Evolutionary conservation across 2,329 filamentous ascomycete genomes (phyloP).

Genomic region (Trichoderma afroharzianum): DNA sequence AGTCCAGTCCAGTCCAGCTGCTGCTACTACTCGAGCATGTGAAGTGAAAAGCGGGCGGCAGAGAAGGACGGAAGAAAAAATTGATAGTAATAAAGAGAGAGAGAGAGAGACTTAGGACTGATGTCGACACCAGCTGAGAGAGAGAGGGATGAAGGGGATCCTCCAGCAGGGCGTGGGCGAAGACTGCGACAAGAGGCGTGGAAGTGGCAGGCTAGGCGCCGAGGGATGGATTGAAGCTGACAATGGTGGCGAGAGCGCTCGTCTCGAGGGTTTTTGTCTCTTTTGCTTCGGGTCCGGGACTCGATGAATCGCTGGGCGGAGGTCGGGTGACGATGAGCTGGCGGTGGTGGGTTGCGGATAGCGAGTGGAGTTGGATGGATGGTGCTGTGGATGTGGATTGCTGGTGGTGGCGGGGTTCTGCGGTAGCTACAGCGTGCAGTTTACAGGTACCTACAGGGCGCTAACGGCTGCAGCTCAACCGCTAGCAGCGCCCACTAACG

Average conservation of each 20-base stretch:
- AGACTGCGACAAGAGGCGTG: not conserved
- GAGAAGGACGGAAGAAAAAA: not conserved
- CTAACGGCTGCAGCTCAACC: not conserved
- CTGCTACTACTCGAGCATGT: not conserved
- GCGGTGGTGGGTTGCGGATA: constrained; percentile 5
- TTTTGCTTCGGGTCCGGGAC: not conserved
- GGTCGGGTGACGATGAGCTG: constrained; percentile 15
- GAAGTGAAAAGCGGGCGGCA: not conserved
- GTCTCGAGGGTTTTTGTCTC: not conserved
- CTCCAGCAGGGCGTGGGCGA: not conserved
- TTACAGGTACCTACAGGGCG: not conserved
- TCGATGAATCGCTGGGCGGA: not conserved
- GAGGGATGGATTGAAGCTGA: not conserved
- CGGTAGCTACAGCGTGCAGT: not conserved
- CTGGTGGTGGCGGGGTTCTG: constrained; percentile 13
- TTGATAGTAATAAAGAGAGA: not conserved
- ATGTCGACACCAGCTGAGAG: not conserved
- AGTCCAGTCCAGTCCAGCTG: not conserved
- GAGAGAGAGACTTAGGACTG: not conserved
- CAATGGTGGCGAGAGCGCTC: not conserved
- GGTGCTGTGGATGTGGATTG: not conserved
- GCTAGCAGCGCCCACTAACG: not conserved
- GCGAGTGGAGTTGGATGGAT: not conserved
- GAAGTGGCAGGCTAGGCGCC: not conserved
- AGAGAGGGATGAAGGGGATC: not conserved